phyloP scores from a whole-genome alignment of 2,329 filamentous ascomycete genomes.

The Fusarium sambucinum region DNA sequence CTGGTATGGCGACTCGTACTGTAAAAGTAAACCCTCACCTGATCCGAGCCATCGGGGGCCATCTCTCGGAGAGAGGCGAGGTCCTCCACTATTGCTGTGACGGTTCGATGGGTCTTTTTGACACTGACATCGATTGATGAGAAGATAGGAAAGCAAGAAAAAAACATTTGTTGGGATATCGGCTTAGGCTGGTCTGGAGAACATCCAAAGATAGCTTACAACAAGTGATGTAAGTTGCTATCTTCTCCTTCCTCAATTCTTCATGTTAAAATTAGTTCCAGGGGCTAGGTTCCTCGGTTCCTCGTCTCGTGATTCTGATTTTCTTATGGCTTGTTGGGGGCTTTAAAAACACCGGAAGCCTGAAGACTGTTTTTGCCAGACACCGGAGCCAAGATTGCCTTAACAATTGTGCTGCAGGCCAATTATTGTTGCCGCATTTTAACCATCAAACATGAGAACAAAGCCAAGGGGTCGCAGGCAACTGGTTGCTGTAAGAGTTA shows the following conservation, averaged over 20 bases:
- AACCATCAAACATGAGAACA: neutral
- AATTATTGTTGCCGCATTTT: constrained; percentile 20
- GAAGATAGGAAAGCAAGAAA: neutral
- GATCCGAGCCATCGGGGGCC: constrained; percentile 38
- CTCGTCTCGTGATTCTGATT: constrained; percentile 17
- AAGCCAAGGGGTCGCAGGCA: constrained; percentile 5
- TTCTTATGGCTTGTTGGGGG: constrained; percentile 4
- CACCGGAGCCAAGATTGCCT: constrained; percentile 2
- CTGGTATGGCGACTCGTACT: constrained; percentile 39
- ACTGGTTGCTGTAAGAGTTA: neutral
- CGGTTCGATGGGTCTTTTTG: constrained; percentile 14
- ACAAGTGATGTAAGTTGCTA: constrained; percentile 1
- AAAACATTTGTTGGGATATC: neutral
- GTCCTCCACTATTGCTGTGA: constrained; percentile 35
- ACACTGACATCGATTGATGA: constrained; percentile 5
- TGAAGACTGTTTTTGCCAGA: neutral
- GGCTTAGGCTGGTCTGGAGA: neutral
- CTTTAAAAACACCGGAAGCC: neutral
- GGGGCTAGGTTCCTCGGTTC: neutral
- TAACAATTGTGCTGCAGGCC: neutral
- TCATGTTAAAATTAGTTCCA: constrained; percentile 1
- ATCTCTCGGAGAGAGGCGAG: constrained; percentile 40
- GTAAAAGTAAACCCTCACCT: constrained; percentile 37
- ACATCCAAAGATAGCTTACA: neutral
- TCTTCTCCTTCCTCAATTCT: neutral